A percentile compares a stretch with the other conserved stretches of the same genome.
Conservation (phyloP, 192 early-diverging fungal genomes). For the Backusella tuberculispora region DNA sequence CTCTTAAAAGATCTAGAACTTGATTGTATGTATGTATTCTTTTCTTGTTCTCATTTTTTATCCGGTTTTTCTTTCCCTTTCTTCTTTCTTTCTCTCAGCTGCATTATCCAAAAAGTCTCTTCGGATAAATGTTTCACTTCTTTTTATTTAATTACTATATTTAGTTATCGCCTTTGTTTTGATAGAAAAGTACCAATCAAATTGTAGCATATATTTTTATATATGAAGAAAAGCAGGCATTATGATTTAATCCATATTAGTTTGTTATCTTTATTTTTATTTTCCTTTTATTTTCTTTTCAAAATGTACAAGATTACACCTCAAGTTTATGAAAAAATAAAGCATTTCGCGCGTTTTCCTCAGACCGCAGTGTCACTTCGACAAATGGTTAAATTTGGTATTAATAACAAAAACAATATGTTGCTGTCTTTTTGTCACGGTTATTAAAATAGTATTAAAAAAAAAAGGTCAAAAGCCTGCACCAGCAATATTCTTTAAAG, state of each 20-base stretch:
- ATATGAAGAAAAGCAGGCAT: not conserved
- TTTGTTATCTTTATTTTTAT: not conserved
- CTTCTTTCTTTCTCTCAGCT: too few relatives aligned
- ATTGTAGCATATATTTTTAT: not conserved
- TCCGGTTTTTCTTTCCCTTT: too few relatives aligned
- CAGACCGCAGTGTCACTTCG: constrained; percentile 91
- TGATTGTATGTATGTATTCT: too few relatives aligned
- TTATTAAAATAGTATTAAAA: constrained; percentile 9
- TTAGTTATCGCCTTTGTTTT: not conserved
- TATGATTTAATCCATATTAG: not conserved
- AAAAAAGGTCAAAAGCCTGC: constrained; percentile 67
- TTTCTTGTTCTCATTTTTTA: too few relatives aligned
- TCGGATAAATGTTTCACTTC: not conserved
- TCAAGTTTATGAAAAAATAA: constrained; percentile 72
- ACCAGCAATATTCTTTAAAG: constrained; percentile 71
- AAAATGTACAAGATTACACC: constrained; percentile 54
- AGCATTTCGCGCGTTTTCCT: constrained; percentile 81
- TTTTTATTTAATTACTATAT: not conserved
- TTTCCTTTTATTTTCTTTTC: not conserved
- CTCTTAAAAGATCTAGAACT: too few relatives aligned
- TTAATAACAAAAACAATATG: not conserved
- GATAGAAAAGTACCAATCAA: not conserved
- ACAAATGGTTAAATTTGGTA: constrained; percentile 97
- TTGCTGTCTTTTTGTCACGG: not conserved
- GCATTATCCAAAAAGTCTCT: too few relatives aligned